Percentiles rank a stretch among this genome's conserved stretches.
phyloP scores from a whole-genome alignment of 495 filamentous ascomycete genomes.

The Penicillium crystallinum region DNA sequence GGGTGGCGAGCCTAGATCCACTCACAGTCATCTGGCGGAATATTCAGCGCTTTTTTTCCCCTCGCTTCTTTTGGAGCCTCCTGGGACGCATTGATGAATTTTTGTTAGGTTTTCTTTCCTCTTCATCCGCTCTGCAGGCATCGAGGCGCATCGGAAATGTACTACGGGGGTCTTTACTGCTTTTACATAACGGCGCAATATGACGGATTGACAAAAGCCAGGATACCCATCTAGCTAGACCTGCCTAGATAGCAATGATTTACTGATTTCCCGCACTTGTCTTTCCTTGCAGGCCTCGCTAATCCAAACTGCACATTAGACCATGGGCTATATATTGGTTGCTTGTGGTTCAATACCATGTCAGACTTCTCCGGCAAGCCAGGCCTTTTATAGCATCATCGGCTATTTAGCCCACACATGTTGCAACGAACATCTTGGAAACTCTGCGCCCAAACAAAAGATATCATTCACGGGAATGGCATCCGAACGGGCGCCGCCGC shows the following conservation, averaged over 20 bases:
- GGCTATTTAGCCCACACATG: no score
- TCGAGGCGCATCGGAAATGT: not conserved
- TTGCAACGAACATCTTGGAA: no score
- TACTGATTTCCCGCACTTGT: not conserved
- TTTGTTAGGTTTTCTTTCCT: not conserved
- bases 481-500: no score
- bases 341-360: no score
- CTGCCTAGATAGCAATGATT: not conserved
- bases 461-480: no score
- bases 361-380: no score
- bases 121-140: not conserved
- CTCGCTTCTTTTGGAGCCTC: not conserved
- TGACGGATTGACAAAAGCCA: not conserved
- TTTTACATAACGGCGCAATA: not conserved
- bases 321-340: no score
- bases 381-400: no score
- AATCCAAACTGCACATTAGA: no score
- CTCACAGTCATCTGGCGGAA: not conserved
- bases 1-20: slow-evolving; percentile 63
- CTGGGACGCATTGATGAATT: not conserved
- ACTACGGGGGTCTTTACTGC: not conserved
- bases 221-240: slow-evolving; percentile 3
- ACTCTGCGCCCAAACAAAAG: no score
- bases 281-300: not conserved
- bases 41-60: no score